Conservation (phyloP, 352 stramenopile genomes). For the Saprolegnia parasitica region DNA sequence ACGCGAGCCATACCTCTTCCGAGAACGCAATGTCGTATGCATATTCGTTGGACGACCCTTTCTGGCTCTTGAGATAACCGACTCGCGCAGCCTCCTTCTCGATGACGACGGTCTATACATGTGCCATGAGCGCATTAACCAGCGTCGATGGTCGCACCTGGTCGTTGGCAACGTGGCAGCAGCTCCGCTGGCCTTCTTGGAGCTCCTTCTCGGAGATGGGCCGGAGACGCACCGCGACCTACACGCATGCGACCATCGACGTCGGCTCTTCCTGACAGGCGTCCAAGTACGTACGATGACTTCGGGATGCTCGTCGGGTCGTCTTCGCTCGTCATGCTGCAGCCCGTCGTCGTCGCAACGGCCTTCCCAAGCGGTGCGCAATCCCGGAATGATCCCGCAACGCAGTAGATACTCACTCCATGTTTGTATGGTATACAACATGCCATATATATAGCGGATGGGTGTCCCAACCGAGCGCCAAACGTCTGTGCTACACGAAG, state of each 20-base stretch:
- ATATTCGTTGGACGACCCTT: conserved; percentile 52
- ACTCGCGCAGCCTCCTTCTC: conserved; percentile 48
- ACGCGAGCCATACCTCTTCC: conserved; percentile 31
- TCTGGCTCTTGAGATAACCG: conserved; percentile 49
- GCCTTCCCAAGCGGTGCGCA: neutral
- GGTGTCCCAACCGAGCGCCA: neutral
- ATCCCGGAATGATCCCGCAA: conserved; percentile 15
- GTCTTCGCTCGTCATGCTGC: conserved; percentile 6
- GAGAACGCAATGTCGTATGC: conserved; percentile 56
- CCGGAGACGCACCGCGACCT: conserved; percentile 54
- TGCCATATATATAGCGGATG: neutral
- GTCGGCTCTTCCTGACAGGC: neutral
- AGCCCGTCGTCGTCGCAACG: conserved; percentile 1
- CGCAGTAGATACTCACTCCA: neutral
- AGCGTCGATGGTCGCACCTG: conserved; percentile 34
- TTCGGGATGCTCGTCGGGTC: conserved; percentile 19
- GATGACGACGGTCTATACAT: conserved; percentile 49
- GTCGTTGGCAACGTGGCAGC: conserved; percentile 49
- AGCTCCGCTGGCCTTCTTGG: conserved; percentile 45
- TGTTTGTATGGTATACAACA: neutral
- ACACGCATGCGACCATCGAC: neutral
- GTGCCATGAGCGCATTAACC: neutral
- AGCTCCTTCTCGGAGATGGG: conserved; percentile 44
- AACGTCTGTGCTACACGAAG: too few relatives aligned
- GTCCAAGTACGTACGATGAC: conserved; percentile 14